Conservation (phyloP, 2,329 filamentous ascomycete genomes). For the Verticillium alfalfae region DNA sequence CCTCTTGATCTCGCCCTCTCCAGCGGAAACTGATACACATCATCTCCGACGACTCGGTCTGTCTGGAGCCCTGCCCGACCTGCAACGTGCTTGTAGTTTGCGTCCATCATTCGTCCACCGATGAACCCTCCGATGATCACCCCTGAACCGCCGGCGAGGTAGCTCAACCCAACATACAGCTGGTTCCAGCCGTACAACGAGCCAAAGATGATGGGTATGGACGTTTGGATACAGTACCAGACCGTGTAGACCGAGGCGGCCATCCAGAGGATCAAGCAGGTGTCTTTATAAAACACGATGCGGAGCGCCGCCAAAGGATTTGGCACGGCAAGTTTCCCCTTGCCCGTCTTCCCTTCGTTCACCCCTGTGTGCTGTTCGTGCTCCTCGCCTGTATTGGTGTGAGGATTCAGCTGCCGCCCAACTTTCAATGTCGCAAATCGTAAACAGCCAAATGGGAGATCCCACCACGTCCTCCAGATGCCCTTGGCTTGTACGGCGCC, state of each 20-base stretch:
- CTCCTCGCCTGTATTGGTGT: background rate
- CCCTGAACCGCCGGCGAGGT: background rate
- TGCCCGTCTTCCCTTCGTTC: background rate
- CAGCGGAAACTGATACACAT: background rate
- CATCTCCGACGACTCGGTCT: background rate
- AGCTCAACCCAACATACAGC: background rate
- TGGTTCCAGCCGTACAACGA: background rate
- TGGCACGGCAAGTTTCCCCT: background rate
- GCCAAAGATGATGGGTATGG: background rate
- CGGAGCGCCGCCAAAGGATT: background rate
- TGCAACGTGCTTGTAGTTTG: background rate
- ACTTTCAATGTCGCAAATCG: no score
- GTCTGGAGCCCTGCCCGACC: background rate
- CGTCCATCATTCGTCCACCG: background rate
- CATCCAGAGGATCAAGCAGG: background rate
- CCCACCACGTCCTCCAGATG: background rate
- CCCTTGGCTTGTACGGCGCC: slow-evolving; percentile 16
- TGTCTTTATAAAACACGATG: background rate
- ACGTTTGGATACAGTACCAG: background rate
- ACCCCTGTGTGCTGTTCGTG: background rate
- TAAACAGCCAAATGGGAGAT: background rate
- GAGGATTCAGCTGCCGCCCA: background rate
- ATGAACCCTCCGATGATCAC: background rate
- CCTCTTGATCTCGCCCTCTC: background rate
- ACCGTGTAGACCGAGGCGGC: background rate